Evolutionary conservation across 176 grass and related monocot genomes (phyloP).

Genomic region (Puya raimondii): DNA sequence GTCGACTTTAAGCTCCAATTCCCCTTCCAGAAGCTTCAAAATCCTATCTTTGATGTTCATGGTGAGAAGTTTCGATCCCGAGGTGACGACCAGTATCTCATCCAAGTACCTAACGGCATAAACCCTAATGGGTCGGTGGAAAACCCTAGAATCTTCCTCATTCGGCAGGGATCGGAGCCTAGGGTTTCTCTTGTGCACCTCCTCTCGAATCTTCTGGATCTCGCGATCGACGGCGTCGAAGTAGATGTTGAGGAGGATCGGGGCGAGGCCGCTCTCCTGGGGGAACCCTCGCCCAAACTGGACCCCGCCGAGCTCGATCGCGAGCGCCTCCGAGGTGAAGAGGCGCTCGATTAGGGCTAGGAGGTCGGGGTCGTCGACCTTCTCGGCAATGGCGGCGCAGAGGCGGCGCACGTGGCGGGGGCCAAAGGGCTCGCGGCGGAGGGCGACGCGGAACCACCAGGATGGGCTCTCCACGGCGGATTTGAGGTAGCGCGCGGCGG

Average conservation of each 20-base stretch:
- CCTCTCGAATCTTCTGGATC: conserved; percentile 50
- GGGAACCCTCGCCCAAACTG: conserved; percentile 59
- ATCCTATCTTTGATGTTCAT: conserved; percentile 59
- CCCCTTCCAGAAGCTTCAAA: conserved; percentile 42
- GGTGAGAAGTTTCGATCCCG: conserved; percentile 69
- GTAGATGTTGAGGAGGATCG: conserved; percentile 63
- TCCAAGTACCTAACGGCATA: conserved; percentile 63
- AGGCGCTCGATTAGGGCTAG: conserved; percentile 40
- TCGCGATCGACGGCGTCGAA: conserved; percentile 67
- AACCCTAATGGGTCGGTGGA: conserved; percentile 63
- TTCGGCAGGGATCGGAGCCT: conserved; percentile 25
- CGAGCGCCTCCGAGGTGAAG: conserved; percentile 34
- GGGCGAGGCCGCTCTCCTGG: conserved; percentile 47
- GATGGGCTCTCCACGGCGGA: conserved; percentile 36
- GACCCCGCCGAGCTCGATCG: conserved; percentile 59
- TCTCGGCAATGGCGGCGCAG: conserved; percentile 31
- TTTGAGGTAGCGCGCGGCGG: conserved; percentile 51
- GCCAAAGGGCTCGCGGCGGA: conserved; percentile 46
- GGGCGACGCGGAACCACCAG: conserved; percentile 64
- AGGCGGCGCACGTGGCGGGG: conserved; percentile 45
- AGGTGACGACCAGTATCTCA: conserved; percentile 65
- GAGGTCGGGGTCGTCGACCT: conserved; percentile 46
- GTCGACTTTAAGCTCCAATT: conserved; percentile 57
- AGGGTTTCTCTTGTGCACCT: conserved; percentile 77
- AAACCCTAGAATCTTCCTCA: conserved; percentile 19